Evolutionary conservation across 2,329 filamentous ascomycete genomes (phyloP), one percentile per base, ranked within the genome.

Genomic region (Penicillium sclerotiorum): DNA sequence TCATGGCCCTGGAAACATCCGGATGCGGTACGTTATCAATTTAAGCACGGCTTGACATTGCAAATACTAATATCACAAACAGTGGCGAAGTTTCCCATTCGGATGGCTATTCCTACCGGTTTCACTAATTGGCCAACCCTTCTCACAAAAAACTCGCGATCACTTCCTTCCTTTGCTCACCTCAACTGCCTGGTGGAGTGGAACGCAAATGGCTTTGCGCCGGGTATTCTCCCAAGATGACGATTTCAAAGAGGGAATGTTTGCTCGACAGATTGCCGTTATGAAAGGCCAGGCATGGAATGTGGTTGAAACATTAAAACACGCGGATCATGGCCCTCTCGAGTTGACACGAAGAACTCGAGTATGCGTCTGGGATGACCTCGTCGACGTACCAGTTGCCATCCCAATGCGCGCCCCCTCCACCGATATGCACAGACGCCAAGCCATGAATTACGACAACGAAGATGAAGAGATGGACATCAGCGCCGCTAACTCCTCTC

Each of bases 281-380:
- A 96, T 99, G 90, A 99, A 99, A 73, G 94, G 94, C 9, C 94
- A 99, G 68, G 94, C 94, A 1, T 99, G 94, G 91, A 99, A 99
- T 67, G 94, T 99, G 0, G 94, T 99, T 4, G 94, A 99, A 75
- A 96, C 94, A 0, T 80, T 99, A 53, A 99, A 99, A 70, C 89
- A 89, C 15, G 79, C 84, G 1, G 94, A 97, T 65, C 93, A 97
- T 66, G 94, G 94, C 0, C 94, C 94, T 0, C 77, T 99, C 15
- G 94, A 97, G 73, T 82, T 99, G 45, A 97, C 94, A 4, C 83
- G 94, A 56, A 82, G 94, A 59, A 88, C 90, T 41, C 86, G 93
- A 62, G 93, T 99, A 15, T 96, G 91, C 63, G 93, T 99, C 11
- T 99, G 94, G 94, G 94, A 99, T 65, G 94, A 99, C 66, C 77